Conservation (phyloP, 2,329 filamentous ascomycete genomes). For the Fonsecaea erecta region DNA sequence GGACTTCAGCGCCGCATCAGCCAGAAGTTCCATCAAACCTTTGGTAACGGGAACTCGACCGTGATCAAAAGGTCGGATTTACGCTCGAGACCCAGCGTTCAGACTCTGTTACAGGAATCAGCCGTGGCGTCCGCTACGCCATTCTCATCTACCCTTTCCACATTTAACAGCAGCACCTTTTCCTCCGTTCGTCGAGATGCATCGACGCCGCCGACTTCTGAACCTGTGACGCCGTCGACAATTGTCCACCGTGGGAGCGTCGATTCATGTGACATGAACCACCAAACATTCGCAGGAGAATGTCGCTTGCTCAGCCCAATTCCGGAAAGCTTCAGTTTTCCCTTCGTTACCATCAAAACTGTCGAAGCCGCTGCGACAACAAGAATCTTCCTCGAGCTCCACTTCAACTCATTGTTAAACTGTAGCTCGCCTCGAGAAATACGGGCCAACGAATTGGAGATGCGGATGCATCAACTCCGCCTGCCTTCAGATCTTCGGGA, state of each 20-base stretch:
- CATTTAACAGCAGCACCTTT: conserved; percentile 27
- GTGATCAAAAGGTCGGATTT: conserved; percentile 32
- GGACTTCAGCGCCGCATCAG: conserved; percentile 25
- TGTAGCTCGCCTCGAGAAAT: conserved; percentile 63
- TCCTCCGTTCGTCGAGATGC: conserved; percentile 8
- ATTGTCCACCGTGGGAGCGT: conserved; percentile 19
- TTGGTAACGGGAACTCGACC: conserved; percentile 31
- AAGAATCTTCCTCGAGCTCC: conserved; percentile 84
- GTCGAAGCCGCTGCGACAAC: conserved; percentile 79
- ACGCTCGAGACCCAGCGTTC: conserved; percentile 33
- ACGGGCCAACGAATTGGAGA: conserved; percentile 67
- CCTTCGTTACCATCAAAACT: conserved; percentile 52
- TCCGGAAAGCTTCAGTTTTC: conserved; percentile 21
- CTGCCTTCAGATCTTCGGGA: conserved; percentile 27
- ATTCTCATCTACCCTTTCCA: conserved; percentile 31
- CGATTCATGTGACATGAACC: conserved; percentile 24
- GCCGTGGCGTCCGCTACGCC: conserved; percentile 2
- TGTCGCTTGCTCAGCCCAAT: conserved; percentile 31
- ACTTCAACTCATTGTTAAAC: conserved; percentile 73
- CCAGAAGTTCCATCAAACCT: conserved; percentile 30
- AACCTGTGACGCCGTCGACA: conserved; percentile 27
- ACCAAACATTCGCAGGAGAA: conserved; percentile 12
- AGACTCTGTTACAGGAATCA: conserved; percentile 28
- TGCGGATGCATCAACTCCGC: conserved; percentile 55
- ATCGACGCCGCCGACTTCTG: conserved; percentile 33